These are phyloP conservation scores for Leccinum obscurum DNA, from an alignment of 768 basidiomycete species.

Conservation along the genomic window DNA sequence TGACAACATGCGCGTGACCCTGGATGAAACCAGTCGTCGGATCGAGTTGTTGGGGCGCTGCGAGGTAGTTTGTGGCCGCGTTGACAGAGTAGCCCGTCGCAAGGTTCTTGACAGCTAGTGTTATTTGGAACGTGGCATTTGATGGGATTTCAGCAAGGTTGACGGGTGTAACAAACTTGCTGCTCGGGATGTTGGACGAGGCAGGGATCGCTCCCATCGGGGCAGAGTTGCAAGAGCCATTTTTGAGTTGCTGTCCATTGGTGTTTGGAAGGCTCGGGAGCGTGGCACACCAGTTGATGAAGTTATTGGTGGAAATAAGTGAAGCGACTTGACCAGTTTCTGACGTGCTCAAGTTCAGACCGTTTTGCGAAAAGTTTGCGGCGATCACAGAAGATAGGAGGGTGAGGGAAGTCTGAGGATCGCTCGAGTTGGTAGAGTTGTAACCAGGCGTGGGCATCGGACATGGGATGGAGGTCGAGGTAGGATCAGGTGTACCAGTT, in stretches of 20 bases:
- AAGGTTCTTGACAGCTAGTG: slow-evolving; percentile 45
- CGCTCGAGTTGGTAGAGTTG: slow-evolving; percentile 20
- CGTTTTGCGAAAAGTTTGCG: slow-evolving; percentile 53
- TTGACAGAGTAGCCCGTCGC: slow-evolving; percentile 61
- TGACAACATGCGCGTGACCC: slow-evolving; percentile 65
- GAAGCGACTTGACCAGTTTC: slow-evolving; percentile 53
- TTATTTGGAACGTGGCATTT: slow-evolving; percentile 53
- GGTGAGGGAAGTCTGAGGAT: slow-evolving; percentile 32
- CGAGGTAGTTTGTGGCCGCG: slow-evolving; percentile 50
- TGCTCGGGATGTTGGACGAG: slow-evolving; percentile 49
- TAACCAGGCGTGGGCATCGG: slow-evolving; percentile 8
- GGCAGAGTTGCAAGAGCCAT: slow-evolving; percentile 59
- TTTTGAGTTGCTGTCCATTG: slow-evolving; percentile 53
- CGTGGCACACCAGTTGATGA: slow-evolving; percentile 65
- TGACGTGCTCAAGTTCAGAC: slow-evolving; percentile 34
- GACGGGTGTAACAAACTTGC: slow-evolving; percentile 50
- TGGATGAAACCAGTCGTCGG: slow-evolving; percentile 46
- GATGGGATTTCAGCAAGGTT: slow-evolving; percentile 45
- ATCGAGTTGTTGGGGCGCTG: slow-evolving; percentile 55
- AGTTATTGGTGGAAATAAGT: slow-evolving; percentile 68
- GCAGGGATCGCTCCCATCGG: slow-evolving; percentile 62
- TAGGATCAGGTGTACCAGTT: slow-evolving; percentile 18
- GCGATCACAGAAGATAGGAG: slow-evolving; percentile 54
- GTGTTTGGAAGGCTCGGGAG: slow-evolving; percentile 52
- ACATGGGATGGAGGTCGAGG: neutral